Evolutionary conservation across 2,329 filamentous ascomycete genomes (phyloP), one percentile per base, ranked within the genome.

Genomic region (Lachnellula occidentalis): DNA sequence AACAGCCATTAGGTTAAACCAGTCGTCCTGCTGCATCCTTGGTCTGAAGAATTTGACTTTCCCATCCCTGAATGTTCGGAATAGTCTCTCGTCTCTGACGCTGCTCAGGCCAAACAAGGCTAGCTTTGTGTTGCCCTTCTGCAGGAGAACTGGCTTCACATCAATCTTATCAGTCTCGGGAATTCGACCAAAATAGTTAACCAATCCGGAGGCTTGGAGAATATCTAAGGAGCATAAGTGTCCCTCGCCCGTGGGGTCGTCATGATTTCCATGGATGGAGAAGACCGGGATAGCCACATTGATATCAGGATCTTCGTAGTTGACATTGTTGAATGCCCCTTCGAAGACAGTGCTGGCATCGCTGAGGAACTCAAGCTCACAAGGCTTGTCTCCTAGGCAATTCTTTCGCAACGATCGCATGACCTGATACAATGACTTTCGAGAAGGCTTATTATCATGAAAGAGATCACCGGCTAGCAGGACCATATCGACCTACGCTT

Each of bases 211-310:
- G 1, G 94, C 87, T 69, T 97, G 91, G 4, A 99, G 78, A 15
- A 99, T 73, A 69, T 99, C 94, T 11, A 99, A 78, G 0, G 92
- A 92, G 59, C 94, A 95, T 61, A 87, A 86, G 69, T 95, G 90
- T 11, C 92, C 94, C 66, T 96, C 92, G 9, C 94, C 94, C n/a
- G 92, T 95, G 0, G 94, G 94, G 68, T 99, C 94, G 67, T 99
- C 94, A 69, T 99, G 94, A 67, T 99, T 99, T 45, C 94, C 94
- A 66, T 99, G 95, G 41, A 99, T 99, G 0, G 92, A 96, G 69
- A 99, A 99, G 27, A 99, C 91, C 0, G 94, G 94, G 53, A 97
- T 96, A 1, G 92, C 90, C 57, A 99, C 84, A 66, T 99, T 99
- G 71, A 99, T 96, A 65, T 99, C 90, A 22, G 90, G 84, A 66